These are phyloP conservation scores for Ophiostoma quercus DNA, from an alignment of 2,329 filamentous ascomycete genomes.

Conservation along the genomic window DNA sequence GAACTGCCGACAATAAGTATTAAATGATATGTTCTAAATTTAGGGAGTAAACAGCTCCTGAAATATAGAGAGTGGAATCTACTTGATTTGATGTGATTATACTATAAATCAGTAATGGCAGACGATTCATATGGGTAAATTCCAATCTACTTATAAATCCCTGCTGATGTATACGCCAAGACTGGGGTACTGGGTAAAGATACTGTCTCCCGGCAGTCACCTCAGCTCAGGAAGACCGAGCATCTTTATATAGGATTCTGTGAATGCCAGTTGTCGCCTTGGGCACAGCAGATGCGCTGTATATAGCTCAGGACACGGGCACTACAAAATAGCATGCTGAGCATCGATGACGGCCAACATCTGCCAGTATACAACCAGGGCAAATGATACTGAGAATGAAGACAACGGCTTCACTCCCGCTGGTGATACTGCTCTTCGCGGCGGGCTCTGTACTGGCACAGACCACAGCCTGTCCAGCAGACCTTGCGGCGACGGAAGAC, in stretches of 20 bases:
- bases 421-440: background rate
- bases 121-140: background rate
- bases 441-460: background rate
- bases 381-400: too few species aligned
- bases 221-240: background rate
- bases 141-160: background rate
- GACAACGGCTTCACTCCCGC: background rate
- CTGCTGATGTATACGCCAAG: background rate
- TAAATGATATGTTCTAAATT: too few species aligned
- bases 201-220: background rate
- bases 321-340: background rate
- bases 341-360: background rate
- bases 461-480: background rate
- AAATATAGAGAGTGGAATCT: too few species aligned
- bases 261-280: too few species aligned
- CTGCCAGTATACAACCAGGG: too few species aligned
- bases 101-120: too few species aligned
- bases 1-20: too few species aligned
- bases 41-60: too few species aligned
- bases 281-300: background rate
- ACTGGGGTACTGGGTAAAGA: background rate
- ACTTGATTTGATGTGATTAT: too few species aligned
- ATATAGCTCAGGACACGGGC: background rate
- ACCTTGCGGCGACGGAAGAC: background rate
- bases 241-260: background rate